Evolutionary conservation across 1,284 basidiomycete species (phyloP).

Genomic region (Marasmius fiardii): DNA sequence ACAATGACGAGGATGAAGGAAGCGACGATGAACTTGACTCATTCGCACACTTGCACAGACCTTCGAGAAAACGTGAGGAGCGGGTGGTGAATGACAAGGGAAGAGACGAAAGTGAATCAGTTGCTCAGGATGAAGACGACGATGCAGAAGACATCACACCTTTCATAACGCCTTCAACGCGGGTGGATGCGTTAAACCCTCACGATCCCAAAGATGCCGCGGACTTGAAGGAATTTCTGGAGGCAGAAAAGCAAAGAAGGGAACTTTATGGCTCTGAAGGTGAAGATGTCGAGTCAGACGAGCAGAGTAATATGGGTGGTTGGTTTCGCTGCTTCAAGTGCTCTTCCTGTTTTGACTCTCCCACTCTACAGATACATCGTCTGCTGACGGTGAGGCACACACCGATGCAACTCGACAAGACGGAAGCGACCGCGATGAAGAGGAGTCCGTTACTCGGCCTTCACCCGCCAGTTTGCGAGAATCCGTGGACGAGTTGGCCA

Average conservation of each 20-base stretch:
- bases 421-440: neutral
- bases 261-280: constrained; percentile 44
- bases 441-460: constrained; percentile 1
- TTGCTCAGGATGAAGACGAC: constrained; percentile 27
- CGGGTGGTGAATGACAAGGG: constrained; percentile 26
- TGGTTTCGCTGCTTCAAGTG: constrained; percentile 10
- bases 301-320: constrained; percentile 20
- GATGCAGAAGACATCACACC: constrained; percentile 33
- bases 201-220: constrained; percentile 52
- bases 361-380: neutral
- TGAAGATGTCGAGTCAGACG: constrained; percentile 27
- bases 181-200: constrained; percentile 41
- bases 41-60: constrained; percentile 18
- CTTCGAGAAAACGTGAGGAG: neutral
- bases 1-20: constrained; percentile 32
- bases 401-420: neutral
- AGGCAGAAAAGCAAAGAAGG: constrained; percentile 52
- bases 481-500: neutral
- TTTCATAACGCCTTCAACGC: constrained; percentile 17
- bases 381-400: neutral
- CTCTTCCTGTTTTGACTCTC: neutral
- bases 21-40: constrained; percentile 40
- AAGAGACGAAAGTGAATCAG: constrained; percentile 24
- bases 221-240: constrained; percentile 63
- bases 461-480: neutral